Base-by-base conservation (phyloP, 176 grass and related monocot genomes). In the bread wheat (Triticum aestivum) region DNA sequence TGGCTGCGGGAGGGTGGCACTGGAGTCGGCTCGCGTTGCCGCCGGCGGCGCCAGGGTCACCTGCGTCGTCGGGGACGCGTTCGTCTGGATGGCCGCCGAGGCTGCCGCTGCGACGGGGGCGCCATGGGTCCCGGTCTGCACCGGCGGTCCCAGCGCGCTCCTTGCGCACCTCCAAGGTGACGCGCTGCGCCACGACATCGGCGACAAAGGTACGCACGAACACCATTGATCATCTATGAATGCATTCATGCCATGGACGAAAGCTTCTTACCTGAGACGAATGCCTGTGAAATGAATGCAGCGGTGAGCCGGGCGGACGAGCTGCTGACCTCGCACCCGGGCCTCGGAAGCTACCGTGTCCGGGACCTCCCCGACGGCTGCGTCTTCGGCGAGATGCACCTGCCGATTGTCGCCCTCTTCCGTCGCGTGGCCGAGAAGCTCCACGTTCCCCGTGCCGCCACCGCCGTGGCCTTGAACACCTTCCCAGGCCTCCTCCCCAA, bases 401-500 rank as follows among this genome's bases (percentile, higher is more conserved):
- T 44, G 2, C 38, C 39, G 0, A 44, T 73, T 39, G 5, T 44
- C 39, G 11, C 3, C 39, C 5, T 73, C 0, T 6, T 93, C 14
- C 85, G 84, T 29, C 81, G 85, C 77, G 68, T 90, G 71, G 85
- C 20, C 20, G 21, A 87, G 7, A 14, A 8, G 3, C 82, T 52
- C 5, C 49, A 17, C 49, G 49, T 87, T 14, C 88, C 64, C 4
- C 13, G 18, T 33, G 4, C 77, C 13, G 39, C 84, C 18, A 2
- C 77, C 10, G 77, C 85, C 24, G 20, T 92, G 20, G 87, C 78
- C 24, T 6, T 87, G 24, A 90, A 90, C 91, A 49, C 87, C 13
- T 87, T 85, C 70, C 54, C 49, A 3, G 87, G 87, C 8, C 63
- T 87, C 66, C 47, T 80, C 68, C 79, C 61, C 0, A 27, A 66